phyloP scores from a whole-genome alignment of 495 filamentous ascomycete genomes.

The Penicillium samsonianum region DNA sequence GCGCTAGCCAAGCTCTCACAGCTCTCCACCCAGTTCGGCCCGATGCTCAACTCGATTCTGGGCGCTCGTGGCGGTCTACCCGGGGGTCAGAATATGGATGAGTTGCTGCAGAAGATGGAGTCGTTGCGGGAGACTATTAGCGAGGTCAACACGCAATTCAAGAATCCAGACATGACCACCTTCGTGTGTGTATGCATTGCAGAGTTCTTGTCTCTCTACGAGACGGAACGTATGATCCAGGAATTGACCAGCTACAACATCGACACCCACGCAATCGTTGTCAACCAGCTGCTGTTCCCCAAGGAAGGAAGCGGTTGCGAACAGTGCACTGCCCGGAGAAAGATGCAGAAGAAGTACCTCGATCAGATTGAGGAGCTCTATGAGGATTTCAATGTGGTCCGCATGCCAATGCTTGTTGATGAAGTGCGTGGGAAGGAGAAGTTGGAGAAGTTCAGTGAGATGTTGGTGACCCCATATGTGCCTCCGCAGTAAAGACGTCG shows the following conservation, averaged over 20 bases:
- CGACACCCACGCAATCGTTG: constrained; percentile 95
- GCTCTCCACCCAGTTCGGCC: constrained; percentile 90
- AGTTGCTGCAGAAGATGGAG: constrained; percentile 94
- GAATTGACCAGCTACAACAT: constrained; percentile 92
- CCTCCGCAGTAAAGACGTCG: constrained; percentile 10
- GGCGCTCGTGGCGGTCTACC: constrained; percentile 80
- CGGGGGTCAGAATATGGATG: constrained; percentile 86
- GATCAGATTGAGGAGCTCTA: constrained; percentile 99
- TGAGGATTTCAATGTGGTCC: constrained; percentile 98
- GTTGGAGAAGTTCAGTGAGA: constrained; percentile 67
- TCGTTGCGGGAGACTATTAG: constrained; percentile 85
- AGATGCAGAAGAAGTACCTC: constrained; percentile 99
- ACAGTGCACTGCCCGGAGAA: constrained; percentile 90
- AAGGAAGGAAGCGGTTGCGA: constrained; percentile 83
- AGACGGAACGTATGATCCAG: constrained; percentile 99
- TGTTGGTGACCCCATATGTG: constrained; percentile 12
- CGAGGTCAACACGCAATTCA: constrained; percentile 98
- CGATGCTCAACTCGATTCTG: constrained; percentile 90
- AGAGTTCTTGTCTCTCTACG: constrained; percentile 95
- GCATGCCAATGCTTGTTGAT: constrained; percentile 93
- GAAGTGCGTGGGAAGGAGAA: constrained; percentile 95
- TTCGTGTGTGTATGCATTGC: constrained; percentile 99
- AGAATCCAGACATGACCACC: constrained; percentile 92
- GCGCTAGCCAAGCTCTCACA: constrained; percentile 95
- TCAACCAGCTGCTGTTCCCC: constrained; percentile 96